Conservation (phyloP, 2,329 filamentous ascomycete species). For the Rhinocladiella similis region DNA sequence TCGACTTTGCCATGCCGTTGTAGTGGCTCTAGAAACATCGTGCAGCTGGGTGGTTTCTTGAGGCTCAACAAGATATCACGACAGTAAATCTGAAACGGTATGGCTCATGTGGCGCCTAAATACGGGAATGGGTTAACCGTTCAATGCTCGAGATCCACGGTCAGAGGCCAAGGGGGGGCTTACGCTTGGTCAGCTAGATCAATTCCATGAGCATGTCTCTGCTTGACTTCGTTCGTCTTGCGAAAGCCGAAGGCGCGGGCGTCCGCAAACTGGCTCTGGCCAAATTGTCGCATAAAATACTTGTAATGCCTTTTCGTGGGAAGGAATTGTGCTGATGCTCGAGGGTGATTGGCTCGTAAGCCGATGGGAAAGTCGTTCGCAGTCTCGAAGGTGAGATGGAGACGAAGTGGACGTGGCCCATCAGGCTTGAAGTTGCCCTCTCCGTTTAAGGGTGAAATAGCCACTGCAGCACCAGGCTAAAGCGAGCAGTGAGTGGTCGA, state of each 20-base stretch:
- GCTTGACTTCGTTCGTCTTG: not conserved
- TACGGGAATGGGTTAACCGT: conserved; percentile 1
- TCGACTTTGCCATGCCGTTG: conserved; percentile 17
- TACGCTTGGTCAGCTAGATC: conserved; percentile 14
- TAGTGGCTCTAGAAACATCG: not conserved
- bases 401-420: not conserved
- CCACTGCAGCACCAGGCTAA: not conserved
- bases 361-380: not conserved
- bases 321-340: not conserved
- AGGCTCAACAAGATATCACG: conserved; percentile 1
- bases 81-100: conserved; percentile 8
- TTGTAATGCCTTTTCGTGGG: not conserved
- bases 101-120: conserved; percentile 8
- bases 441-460: not conserved
- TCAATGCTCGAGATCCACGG: not conserved
- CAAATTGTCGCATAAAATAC: not conserved
- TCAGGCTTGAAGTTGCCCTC: not conserved
- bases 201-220: not conserved
- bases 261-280: not conserved
- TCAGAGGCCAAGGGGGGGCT: conserved; percentile 6
- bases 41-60: not conserved
- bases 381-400: not conserved
- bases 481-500: not conserved
- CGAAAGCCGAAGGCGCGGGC: not conserved
- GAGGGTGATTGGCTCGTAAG: not conserved